Base-by-base conservation (phyloP, 371 early-diverging fungal species). In the Sporodiniella umbellata region DNA sequence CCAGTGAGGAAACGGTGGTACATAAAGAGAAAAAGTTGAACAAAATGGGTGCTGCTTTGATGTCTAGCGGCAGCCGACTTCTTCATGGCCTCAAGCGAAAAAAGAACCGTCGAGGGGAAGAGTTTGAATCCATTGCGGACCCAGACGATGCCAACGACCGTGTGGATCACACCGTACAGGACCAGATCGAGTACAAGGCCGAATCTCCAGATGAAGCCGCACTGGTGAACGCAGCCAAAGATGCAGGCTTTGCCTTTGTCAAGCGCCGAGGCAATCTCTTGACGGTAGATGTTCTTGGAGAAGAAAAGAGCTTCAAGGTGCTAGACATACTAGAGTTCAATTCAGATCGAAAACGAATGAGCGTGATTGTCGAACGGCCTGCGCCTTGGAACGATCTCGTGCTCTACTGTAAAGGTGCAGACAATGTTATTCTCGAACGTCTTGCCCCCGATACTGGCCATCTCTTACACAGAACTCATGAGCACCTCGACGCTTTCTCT, bases 401-500 rank as follows among this genome's bases (percentile, higher is more conserved):
- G 3, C 40, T 98, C 33, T 83, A 92, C 50, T 86, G 88, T 49
- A 99, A 99, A 72, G 99, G 99, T 19, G 98, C 99, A 8, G 99
- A 99, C 60, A 90, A 87, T 58, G 85, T 95, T 26, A 95, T 98
- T 24, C 78, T 88, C 30, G 89, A 88, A 51, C 79, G 91, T 11
- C 64, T 96, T 26, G n/a, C n/a, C n/a, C n/a, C n/a, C n/a, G 66
- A 54, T 6, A 21, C 47, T 8, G 33, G 57, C 2, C 80, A 87
- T 50, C 70, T 62, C 5, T 47, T 81, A 28, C 54, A 78, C 39
- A 58, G 68, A 38, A 89, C 89, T 0, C 68, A 79, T 25, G 51
- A 72, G 2, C 84, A 91, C 50, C 76, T 93, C 24, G 86, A 91
- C 39, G 60, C 55, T 12, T 92, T 87, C 57, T 89, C 92, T 4